These are phyloP conservation scores for Lanmaoa pseudosensibilis DNA, from an alignment of 768 basidiomycete genomes.

Conservation along the genomic window DNA sequence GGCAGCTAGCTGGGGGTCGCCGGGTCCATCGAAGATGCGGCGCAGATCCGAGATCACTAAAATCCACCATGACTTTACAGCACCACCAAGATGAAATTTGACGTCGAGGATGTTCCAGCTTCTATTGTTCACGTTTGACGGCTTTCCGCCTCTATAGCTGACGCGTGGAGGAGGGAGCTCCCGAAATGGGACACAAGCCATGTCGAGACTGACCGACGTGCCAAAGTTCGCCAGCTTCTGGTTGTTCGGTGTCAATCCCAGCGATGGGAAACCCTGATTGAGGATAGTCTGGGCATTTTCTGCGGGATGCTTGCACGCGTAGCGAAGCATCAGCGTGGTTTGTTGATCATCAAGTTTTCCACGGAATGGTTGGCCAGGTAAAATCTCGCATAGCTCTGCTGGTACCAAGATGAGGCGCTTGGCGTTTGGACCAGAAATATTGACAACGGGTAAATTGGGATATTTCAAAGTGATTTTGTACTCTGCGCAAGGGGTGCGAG, in stretches of 20 bases:
- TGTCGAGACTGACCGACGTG: constrained; percentile 51
- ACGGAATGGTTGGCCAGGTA: constrained; percentile 56
- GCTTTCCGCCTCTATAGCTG: constrained; percentile 49
- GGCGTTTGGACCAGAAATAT: constrained; percentile 43
- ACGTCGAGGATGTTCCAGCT: constrained; percentile 78
- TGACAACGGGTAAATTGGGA: constrained; percentile 56
- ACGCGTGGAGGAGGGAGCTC: constrained; percentile 60
- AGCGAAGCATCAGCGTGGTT: constrained; percentile 67
- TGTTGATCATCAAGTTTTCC: constrained; percentile 61
- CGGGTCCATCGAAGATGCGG: constrained; percentile 38
- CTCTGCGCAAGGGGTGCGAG: constrained; percentile 38
- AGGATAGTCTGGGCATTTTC: constrained; percentile 60
- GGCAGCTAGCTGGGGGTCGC: constrained; percentile 27
- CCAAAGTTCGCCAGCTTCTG: constrained; percentile 56
- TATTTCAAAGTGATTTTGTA: constrained; percentile 52
- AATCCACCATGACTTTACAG: constrained; percentile 62
- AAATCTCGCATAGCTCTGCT: constrained; percentile 69
- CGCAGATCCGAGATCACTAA: constrained; percentile 58
- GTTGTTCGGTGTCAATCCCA: constrained; percentile 49
- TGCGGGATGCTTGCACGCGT: constrained; percentile 62
- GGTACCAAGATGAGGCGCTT: constrained; percentile 47
- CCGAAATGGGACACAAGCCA: constrained; percentile 66
- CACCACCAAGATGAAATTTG: constrained; percentile 59
- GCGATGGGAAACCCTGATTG: constrained; percentile 51
- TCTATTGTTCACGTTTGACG: constrained; percentile 51